Base-by-base conservation (phyloP, 2,329 filamentous ascomycete genomes). In the Aureobasidium mangrovei region DNA sequence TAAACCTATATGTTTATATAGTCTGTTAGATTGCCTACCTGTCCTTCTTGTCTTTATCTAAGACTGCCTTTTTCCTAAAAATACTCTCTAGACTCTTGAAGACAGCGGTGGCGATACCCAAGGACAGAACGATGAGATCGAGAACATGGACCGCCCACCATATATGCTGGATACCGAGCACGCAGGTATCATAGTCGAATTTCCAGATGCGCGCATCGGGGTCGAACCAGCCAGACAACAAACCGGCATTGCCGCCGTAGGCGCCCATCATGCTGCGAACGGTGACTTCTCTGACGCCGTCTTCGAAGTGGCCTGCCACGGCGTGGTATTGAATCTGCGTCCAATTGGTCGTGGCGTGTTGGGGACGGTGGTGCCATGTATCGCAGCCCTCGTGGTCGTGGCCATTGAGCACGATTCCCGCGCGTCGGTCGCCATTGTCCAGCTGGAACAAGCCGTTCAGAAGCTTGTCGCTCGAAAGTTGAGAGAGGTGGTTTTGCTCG, bases 201-300 rank as follows among this genome's bases (percentile, higher is more conserved):
- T 78, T 78, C 93, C 93, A 98, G 67, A 86, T 81, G 75, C 81
- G 84, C 7, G 27, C 24, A 3, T 24, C 36, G 12, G 3, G 7
- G 67, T 97, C 88, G 65, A 91, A 97, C 91, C 91, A 98, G 0
- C 87, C 78, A 58, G 86, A 93, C 39, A 98, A 71, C 40, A 98
- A 75, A 0, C 90, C 93, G 0, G 90, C 89, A 66, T 96, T 93
- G 24, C 93, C 93, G n/a, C 83, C 85, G 69, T 86, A 98, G 55
- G 88, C 87, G 54, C 93, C 93, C 93, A 98, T 98, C 90, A 98
- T 97, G 69, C 89, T 95, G 56, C 91, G 83, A 2, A 98, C 86
- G 0, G 93, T 98, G 60, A 97, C 82, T 70, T 98, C 93, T 29
- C 91, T 78, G 4, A 96, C 74, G 0, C 85, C 85, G 0, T 85